phyloP scores from a whole-genome alignment of 257 asterid genomes.

The Fraxinus americana region DNA sequence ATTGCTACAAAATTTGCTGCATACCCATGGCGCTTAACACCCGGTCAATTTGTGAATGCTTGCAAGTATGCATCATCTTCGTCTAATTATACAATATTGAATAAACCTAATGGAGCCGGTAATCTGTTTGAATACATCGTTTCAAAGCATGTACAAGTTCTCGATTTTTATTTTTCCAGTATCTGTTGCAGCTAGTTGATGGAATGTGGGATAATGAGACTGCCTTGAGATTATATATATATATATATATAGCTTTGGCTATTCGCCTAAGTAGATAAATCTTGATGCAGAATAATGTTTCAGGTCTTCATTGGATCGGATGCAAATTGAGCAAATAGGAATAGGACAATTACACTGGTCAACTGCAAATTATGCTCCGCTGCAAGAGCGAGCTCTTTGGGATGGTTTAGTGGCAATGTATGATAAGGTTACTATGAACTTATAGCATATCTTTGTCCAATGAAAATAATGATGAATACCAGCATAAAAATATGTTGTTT shows the following conservation, averaged over 20 bases:
- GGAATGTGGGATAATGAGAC: background rate
- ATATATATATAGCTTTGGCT: constrained; percentile 1
- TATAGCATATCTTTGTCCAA: background rate
- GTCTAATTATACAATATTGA: background rate
- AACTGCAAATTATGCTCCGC: constrained; percentile 94
- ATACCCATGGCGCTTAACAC: constrained; percentile 95
- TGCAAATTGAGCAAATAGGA: constrained; percentile 79
- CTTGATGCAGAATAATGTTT: constrained; percentile 9
- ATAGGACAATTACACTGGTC: constrained; percentile 98
- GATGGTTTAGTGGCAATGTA: constrained; percentile 99
- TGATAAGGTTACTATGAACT: constrained; percentile 72
- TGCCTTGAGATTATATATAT: background rate
- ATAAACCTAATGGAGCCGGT: background rate
- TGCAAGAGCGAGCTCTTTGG: constrained; percentile 95
- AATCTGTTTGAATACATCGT: constrained; percentile 3
- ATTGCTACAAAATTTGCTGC: constrained; percentile 97
- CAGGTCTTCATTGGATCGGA: constrained; percentile 82
- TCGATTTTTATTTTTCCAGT: background rate
- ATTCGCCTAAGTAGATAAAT: background rate
- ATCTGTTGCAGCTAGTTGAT: background rate
- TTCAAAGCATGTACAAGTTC: background rate
- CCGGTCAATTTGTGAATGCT: constrained; percentile 85
- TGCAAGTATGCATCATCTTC: constrained; percentile 60
- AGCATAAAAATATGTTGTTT: background rate
- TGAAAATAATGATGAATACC: background rate